Evolutionary conservation across 2,329 filamentous ascomycete genomes (phyloP).

Genomic region (Lecanoromycetidae sp.): DNA sequence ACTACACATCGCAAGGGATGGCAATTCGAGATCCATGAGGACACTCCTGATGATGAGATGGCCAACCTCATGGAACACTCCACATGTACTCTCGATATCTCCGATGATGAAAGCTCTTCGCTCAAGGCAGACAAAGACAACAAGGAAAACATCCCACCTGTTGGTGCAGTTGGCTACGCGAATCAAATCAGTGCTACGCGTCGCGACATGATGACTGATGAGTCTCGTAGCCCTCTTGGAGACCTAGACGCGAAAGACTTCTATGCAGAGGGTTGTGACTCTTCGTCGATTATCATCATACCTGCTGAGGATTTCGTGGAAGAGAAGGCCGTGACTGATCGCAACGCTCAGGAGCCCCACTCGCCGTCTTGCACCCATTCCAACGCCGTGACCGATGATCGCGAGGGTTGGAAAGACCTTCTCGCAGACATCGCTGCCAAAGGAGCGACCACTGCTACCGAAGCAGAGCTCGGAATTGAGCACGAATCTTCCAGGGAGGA

Average conservation of each 20-base stretch:
- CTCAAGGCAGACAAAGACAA: slow-evolving; percentile 49
- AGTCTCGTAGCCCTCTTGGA: slow-evolving; percentile 53
- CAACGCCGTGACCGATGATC: slow-evolving; percentile 21
- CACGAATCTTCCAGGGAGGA: slow-evolving; percentile 41
- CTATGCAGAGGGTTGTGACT: slow-evolving; percentile 54
- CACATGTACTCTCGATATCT: slow-evolving; percentile 76
- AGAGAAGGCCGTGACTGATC: slow-evolving; percentile 13
- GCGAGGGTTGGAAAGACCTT: slow-evolving; percentile 14
- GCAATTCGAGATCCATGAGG: slow-evolving; percentile 92
- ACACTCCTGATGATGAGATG: slow-evolving; percentile 79
- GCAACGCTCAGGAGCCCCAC: background rate
- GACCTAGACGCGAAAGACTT: slow-evolving; percentile 58
- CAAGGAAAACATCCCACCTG: slow-evolving; percentile 80
- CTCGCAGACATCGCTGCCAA: slow-evolving; percentile 5
- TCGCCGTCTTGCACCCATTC: background rate
- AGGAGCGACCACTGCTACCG: slow-evolving; percentile 28
- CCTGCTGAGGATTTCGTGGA: slow-evolving; percentile 28
- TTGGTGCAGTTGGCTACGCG: slow-evolving; percentile 38
- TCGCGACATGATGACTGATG: slow-evolving; percentile 47
- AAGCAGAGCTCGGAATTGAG: slow-evolving; percentile 38
- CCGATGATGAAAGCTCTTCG: slow-evolving; percentile 59
- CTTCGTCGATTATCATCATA: slow-evolving; percentile 48
- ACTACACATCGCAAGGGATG: slow-evolving; percentile 48
- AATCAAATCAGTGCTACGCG: slow-evolving; percentile 22
- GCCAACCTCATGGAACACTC: slow-evolving; percentile 88